Evolutionary conservation across 1,139 yeast species (phyloP).

Genomic region (Kurtzmaniella quercitrusa): DNA sequence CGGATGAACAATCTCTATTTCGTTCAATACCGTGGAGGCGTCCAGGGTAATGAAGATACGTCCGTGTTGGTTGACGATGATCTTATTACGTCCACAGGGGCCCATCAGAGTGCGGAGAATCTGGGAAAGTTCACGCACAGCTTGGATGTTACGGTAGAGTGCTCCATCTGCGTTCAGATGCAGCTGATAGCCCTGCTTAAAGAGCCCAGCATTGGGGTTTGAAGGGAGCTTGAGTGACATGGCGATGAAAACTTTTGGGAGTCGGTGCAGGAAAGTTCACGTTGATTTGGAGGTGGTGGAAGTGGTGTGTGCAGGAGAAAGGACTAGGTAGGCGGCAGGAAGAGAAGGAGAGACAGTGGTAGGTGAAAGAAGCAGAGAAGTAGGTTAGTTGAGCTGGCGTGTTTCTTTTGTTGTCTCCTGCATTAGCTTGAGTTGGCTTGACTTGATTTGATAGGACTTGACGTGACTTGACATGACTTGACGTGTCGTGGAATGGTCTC

Average conservation of each 20-base stretch:
- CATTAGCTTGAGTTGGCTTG: no score
- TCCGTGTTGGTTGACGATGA: conserved; percentile 78
- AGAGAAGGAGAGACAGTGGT: not conserved
- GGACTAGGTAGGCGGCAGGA: not conserved
- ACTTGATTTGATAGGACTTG: no score
- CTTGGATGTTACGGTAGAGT: conserved; percentile 84
- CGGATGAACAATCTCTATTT: conserved; percentile 93
- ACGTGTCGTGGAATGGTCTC: no score
- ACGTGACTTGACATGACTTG: no score
- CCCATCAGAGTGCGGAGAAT: conserved; percentile 95
- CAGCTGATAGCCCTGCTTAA: conserved; percentile 94
- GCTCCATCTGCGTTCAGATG: conserved; percentile 93
- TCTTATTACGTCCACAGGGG: conserved; percentile 95
- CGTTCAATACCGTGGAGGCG: conserved; percentile 94
- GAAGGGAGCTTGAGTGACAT: conserved; percentile 92
- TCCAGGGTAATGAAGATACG: conserved; percentile 90
- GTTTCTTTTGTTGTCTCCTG: no score
- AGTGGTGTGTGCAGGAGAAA: not conserved
- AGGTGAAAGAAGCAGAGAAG: not conserved
- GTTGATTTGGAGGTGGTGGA: conserved; percentile 2
- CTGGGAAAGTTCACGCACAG: conserved; percentile 87
- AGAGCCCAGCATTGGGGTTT: conserved; percentile 90
- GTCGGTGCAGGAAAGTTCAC: not conserved
- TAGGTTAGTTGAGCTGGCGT: not conserved
- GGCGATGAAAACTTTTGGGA: conserved; percentile 1